Evolutionary conservation across 257 asterid species (phyloP), one percentile per base, ranked within the genome.

Genomic region (Avicennia marina): DNA sequence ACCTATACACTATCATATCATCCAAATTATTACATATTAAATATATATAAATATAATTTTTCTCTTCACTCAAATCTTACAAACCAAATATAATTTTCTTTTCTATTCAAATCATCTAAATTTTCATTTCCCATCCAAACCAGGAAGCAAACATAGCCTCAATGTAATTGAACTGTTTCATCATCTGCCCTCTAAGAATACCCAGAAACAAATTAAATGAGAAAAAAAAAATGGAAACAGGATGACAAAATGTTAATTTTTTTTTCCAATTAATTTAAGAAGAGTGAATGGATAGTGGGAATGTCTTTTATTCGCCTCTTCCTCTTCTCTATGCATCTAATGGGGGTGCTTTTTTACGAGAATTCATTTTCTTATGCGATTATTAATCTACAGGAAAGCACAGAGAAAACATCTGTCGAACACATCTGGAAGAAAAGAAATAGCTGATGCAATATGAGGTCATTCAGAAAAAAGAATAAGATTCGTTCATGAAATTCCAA

Each of bases 281-380:
- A 16, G 38, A 43, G 56, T 4, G 31, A 21, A 20, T 24, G 59
- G 49, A 22, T 20, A 57, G 36, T 3, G 36, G 31, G 27, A 8
- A 25, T 54, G 70, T 85, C 71, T 85, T 67, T 85, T 85, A 79
- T 74, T 81, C 18, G 90, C 85, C 73, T 85, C 94, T 67, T 85
- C 90, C 65, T 79, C 94, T 71, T 85, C 94, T 58, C 94, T 77
- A 25, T 85, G 94, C 77, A 79, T 85, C 82, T 85, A 90, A 63
- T n/a, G 81, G 81, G 0, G 90, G 90, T 24, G 90, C 79, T 75
- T 79, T 85, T 80, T 78, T 85, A 65, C 84, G 76, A 11, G 85
- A 26, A 79, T 84, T 81, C 94, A 85, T 85, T 55, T 50, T 68
- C 51, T 71, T 54, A 54, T 11, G 21, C 55, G 44, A 63, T 38